Conservation (phyloP, 2,329 filamentous ascomycete species). For the Colletotrichum falcatum region DNA sequence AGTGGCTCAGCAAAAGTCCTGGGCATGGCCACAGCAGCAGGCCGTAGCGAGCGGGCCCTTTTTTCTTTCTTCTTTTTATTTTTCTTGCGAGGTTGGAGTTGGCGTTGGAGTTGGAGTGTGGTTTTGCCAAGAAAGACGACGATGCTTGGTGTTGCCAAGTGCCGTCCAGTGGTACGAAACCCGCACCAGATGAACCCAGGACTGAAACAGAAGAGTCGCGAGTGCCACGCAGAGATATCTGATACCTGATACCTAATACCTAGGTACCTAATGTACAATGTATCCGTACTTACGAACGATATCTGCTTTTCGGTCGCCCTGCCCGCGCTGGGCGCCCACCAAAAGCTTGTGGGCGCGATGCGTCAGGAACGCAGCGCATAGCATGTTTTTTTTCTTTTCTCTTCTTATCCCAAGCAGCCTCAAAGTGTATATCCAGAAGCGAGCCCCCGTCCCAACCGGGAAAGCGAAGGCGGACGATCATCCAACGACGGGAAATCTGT, state of each 20-base stretch:
- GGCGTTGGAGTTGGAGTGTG: not conserved
- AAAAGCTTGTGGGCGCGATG: not conserved
- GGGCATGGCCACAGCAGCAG: not conserved
- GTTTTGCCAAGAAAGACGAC: slow-evolving; percentile 20
- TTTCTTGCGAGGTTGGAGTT: too few relatives aligned
- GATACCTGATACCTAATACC: too few relatives aligned
- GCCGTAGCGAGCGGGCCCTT: not conserved
- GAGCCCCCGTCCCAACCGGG: not conserved
- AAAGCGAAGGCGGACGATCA: slow-evolving; percentile 19
- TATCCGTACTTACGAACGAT: too few relatives aligned
- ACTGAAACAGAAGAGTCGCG: slow-evolving; percentile 27
- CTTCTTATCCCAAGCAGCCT: not conserved
- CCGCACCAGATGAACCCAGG: slow-evolving; percentile 35
- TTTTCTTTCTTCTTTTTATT: not conserved
- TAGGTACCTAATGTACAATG: too few relatives aligned
- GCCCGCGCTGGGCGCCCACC: not conserved
- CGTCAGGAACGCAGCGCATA: not conserved
- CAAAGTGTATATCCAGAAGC: slow-evolving; percentile 4
- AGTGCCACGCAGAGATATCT: not conserved
- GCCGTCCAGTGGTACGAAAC: slow-evolving; percentile 29
- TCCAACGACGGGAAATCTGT: not conserved
- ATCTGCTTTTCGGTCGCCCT: not conserved
- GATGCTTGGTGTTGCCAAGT: slow-evolving; percentile 28
- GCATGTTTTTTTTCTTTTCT: not conserved
- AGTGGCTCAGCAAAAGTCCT: not conserved